Evolutionary conservation across 768 basidiomycete species (phyloP).

Genomic region (Suillus fuscotomentosus): DNA sequence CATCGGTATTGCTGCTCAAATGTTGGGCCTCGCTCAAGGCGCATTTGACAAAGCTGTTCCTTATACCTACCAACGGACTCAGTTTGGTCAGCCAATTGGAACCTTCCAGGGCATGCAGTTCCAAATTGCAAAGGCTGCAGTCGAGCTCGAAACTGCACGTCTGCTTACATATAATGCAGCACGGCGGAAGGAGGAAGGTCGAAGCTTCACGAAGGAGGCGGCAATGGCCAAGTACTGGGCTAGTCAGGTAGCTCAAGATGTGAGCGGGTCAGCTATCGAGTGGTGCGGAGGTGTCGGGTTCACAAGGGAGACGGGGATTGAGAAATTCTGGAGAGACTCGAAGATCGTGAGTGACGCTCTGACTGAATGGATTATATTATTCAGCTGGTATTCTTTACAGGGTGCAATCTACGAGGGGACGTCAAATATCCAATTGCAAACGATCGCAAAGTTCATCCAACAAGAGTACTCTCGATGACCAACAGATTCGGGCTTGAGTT

Average conservation of each 20-base stretch:
- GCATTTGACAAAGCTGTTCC: constrained; percentile 95
- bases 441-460: constrained; percentile 90
- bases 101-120: constrained; percentile 96
- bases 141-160: constrained; percentile 87
- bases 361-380: constrained; percentile 1
- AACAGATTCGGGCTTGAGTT: background rate
- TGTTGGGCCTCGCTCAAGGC: constrained; percentile 97
- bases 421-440: constrained; percentile 97
- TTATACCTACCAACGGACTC: constrained; percentile 90
- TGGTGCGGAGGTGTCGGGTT: constrained; percentile 95
- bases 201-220: constrained; percentile 85
- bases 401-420: constrained; percentile 94
- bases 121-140: constrained; percentile 88
- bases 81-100: constrained; percentile 93
- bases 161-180: constrained; percentile 97
- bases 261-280: constrained; percentile 89
- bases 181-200: constrained; percentile 88
- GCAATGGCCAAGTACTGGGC: constrained; percentile 98
- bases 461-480: constrained; percentile 62
- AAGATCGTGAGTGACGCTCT: constrained; percentile 71
- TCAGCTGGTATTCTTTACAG: constrained; percentile 33
- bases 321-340: constrained; percentile 96
- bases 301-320: constrained; percentile 91
- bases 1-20: constrained; percentile 97
- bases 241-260: constrained; percentile 85